phyloP scores from a whole-genome alignment of 2,329 filamentous ascomycete species.

The Trichothecium sympodiale region DNA sequence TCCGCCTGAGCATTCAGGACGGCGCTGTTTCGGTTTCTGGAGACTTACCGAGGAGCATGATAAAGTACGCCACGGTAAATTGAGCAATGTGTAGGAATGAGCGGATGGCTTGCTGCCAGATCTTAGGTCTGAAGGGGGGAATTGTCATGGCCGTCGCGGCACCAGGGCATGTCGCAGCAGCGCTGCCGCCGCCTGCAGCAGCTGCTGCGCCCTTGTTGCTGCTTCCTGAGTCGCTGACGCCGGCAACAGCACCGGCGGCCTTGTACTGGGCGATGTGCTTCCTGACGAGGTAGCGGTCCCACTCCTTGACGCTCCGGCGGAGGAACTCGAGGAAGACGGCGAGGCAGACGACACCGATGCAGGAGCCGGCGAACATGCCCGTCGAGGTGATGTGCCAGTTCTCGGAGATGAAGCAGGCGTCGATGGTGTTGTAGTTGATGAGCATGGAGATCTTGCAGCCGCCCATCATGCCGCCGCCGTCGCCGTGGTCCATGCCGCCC shows the following conservation, averaged over 20 bases:
- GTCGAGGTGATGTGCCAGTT: slow-evolving; percentile 60
- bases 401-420: slow-evolving; percentile 58
- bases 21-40: not conserved
- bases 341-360: slow-evolving; percentile 67
- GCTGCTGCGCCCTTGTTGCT: not conserved
- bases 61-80: slow-evolving; percentile 65
- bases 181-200: not conserved
- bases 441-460: slow-evolving; percentile 49
- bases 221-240: slow-evolving; percentile 4
- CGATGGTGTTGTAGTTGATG: slow-evolving; percentile 68
- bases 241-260: slow-evolving; percentile 4
- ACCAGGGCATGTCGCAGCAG: not conserved
- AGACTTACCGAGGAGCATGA: slow-evolving; percentile 49
- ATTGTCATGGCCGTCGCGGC: slow-evolving; percentile 6
- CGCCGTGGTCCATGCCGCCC: not conserved
- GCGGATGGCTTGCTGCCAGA: slow-evolving; percentile 55
- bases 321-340: slow-evolving; percentile 63
- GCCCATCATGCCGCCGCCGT: slow-evolving; percentile 6
- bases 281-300: slow-evolving; percentile 54
- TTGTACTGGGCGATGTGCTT: slow-evolving; percentile 14
- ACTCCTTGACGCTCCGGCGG: slow-evolving; percentile 60
- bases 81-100: slow-evolving; percentile 59
- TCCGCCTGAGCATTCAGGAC: no score
- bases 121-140: slow-evolving; percentile 40
- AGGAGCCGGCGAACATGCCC: slow-evolving; percentile 69